These are phyloP conservation scores for Tulasnella sp. DNA, from an alignment of 768 basidiomycete species.

Conservation along the genomic window DNA sequence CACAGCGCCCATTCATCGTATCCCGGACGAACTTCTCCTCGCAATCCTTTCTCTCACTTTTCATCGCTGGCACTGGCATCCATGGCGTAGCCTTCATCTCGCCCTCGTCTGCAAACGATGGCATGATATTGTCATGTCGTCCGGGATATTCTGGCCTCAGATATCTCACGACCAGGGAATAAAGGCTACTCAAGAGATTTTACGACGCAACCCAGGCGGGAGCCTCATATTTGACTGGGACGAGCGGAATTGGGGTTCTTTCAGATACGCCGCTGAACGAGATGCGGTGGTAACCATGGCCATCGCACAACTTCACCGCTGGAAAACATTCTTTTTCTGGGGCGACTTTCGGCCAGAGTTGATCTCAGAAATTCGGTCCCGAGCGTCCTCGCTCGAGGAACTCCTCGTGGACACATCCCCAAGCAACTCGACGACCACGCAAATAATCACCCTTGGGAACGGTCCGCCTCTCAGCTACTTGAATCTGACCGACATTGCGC, in stretches of 20 bases:
- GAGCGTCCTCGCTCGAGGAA: background rate
- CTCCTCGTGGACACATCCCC: background rate
- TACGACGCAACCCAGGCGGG: background rate
- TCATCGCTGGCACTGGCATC: background rate
- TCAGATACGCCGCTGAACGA: background rate
- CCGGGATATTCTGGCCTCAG: background rate
- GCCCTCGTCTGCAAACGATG: background rate
- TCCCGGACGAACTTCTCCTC: background rate
- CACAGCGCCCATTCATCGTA: background rate
- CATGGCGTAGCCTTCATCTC: background rate
- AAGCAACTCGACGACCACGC: background rate
- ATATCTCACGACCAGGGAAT: background rate
- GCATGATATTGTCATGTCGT: background rate
- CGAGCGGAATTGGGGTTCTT: background rate
- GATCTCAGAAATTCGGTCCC: background rate
- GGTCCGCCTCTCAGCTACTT: background rate
- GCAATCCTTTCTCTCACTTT: background rate
- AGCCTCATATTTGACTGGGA: background rate
- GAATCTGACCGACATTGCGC: background rate
- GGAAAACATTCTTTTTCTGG: background rate
- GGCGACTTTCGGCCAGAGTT: background rate
- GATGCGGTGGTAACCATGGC: background rate
- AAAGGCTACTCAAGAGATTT: background rate
- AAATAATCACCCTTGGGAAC: background rate
- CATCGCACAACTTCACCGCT: background rate